Evolutionary conservation across 768 basidiomycete genomes (phyloP).

Genomic region (Mrakia blollopis): DNA sequence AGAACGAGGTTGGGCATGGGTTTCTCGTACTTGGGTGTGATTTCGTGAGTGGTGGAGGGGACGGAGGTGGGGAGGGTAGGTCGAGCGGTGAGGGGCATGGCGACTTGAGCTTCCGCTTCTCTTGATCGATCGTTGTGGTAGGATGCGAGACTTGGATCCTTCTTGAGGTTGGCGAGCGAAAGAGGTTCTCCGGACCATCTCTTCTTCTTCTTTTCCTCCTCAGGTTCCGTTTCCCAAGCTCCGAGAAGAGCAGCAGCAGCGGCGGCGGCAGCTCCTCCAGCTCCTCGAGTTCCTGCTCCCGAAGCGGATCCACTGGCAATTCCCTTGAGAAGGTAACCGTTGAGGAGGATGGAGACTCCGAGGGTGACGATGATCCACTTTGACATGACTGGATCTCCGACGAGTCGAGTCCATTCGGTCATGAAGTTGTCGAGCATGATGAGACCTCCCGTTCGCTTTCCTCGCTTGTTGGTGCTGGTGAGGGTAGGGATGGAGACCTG

Average conservation of each 20-base stretch:
- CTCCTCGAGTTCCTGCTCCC: constrained; percentile 42
- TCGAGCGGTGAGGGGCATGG: constrained; percentile 3
- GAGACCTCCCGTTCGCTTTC: constrained; percentile 32
- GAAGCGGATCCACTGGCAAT: constrained; percentile 44
- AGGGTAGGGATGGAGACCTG: constrained; percentile 47
- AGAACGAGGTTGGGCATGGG: constrained; percentile 27
- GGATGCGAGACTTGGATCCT: not conserved
- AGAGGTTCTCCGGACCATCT: constrained; percentile 7
- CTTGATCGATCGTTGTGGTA: constrained; percentile 8
- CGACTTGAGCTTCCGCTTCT: constrained; percentile 5
- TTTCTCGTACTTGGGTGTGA: constrained; percentile 28
- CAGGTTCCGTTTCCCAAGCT: constrained; percentile 32
- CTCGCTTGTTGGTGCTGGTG: constrained; percentile 45
- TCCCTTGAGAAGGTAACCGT: constrained; percentile 83
- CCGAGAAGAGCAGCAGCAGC: constrained; percentile 47
- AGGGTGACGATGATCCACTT: constrained; percentile 93
- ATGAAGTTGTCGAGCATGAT: constrained; percentile 77
- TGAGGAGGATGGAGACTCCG: constrained; percentile 77
- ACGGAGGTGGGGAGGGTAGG: constrained; percentile 2
- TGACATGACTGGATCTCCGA: constrained; percentile 86
- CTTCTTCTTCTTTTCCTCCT: constrained; percentile 13
- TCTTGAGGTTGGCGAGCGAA: not conserved
- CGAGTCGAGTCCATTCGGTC: constrained; percentile 80
- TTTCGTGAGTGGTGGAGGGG: not conserved
- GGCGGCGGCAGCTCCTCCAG: constrained; percentile 46